Conservation (phyloP, 148 eudicot genomes). For the Mesembryanthemum crystallinum region DNA sequence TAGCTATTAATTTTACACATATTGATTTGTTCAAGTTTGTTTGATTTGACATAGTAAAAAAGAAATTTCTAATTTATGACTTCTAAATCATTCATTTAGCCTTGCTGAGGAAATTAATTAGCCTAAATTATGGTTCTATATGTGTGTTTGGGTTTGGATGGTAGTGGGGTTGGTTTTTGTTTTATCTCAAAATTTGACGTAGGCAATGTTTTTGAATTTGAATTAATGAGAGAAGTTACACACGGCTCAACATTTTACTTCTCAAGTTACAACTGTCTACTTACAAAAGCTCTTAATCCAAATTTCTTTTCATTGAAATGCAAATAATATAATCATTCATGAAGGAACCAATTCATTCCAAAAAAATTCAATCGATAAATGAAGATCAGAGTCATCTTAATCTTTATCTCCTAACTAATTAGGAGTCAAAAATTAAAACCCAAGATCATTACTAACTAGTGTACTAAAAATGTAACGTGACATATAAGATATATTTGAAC, state of each 20-base stretch:
- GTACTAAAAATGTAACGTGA: no score
- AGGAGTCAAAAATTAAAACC: no score
- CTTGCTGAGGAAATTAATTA: neutral
- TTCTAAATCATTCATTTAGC: constrained; percentile 7
- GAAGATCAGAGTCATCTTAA: no score
- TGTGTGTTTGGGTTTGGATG: no score
- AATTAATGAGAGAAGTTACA: no score
- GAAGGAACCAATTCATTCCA: neutral
- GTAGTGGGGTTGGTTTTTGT: no score
- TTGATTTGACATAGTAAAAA: constrained; percentile 29
- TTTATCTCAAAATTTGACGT: no score
- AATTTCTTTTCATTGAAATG: neutral
- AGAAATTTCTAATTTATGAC: neutral
- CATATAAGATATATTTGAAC: neutral
- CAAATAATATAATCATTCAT: neutral
- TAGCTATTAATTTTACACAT: constrained; percentile 14
- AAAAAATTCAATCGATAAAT: no score
- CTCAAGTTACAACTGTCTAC: neutral
- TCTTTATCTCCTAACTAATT: no score
- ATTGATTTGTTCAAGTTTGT: constrained; percentile 25
- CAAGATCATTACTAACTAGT: no score
- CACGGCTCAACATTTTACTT: neutral
- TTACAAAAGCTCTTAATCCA: neutral
- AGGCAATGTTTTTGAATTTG: neutral
- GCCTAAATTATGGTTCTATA: neutral